phyloP scores from a whole-genome alignment of 2,329 filamentous ascomycete genomes.

The Alternaria sp. region DNA sequence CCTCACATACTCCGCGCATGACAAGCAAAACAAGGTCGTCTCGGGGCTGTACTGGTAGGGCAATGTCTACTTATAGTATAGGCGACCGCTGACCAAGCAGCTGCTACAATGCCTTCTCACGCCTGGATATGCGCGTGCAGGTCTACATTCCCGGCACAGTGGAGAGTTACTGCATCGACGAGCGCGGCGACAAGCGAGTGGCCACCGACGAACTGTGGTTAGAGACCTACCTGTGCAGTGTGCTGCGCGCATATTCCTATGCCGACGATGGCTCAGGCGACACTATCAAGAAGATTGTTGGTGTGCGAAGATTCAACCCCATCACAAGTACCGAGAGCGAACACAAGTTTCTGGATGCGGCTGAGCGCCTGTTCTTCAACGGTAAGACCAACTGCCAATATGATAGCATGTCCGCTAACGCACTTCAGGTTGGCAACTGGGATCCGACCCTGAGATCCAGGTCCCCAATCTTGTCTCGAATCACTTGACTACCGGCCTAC shows the following conservation, averaged over 20 bases:
- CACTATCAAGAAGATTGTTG: conserved; percentile 94
- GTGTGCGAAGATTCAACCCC: conserved; percentile 96
- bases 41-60: conserved; percentile 91
- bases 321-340: conserved; percentile 98
- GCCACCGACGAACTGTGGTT: conserved; percentile 95
- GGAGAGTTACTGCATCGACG: conserved; percentile 97
- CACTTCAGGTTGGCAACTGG: conserved; percentile 81
- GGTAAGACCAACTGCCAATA: conserved; percentile 59
- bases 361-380: conserved; percentile 93
- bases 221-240: conserved; percentile 95
- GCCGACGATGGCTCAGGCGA: conserved; percentile 95
- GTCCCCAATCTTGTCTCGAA: conserved; percentile 97
- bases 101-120: conserved; percentile 99
- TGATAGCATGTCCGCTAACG: conserved; percentile 12
- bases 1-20: conserved; percentile 86
- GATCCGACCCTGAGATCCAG: conserved; percentile 96
- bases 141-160: conserved; percentile 96
- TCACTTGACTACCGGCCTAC: conserved; percentile 89
- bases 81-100: conserved; percentile 53
- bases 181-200: conserved; percentile 92
- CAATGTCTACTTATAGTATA: neutral
- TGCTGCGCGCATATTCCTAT: conserved; percentile 93
- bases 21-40: conserved; percentile 87
- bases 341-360: conserved; percentile 92
- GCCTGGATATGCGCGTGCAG: conserved; percentile 97